Conservation (phyloP, 805 yeast genomes). For the Yamadazyma nakazawae region DNA sequence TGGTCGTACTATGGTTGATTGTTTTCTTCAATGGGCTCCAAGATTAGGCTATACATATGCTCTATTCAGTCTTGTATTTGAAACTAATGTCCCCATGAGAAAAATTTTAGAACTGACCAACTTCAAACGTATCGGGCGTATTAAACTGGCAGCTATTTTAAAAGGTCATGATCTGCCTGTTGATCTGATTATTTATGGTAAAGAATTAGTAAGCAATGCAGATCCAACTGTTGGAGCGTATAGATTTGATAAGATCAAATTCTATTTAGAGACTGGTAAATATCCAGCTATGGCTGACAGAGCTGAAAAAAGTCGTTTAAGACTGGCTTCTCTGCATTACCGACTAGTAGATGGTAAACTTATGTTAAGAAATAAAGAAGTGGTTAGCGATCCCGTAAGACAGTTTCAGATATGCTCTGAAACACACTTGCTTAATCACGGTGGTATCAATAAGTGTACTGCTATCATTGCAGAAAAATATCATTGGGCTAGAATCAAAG, state of each 20-base stretch:
- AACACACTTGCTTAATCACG: slow-evolving; percentile 66
- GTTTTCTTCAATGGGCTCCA: slow-evolving; percentile 89
- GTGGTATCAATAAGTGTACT: slow-evolving; percentile 88
- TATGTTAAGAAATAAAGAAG: slow-evolving; percentile 75
- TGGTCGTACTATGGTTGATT: slow-evolving; percentile 79
- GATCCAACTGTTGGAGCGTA: slow-evolving; percentile 51
- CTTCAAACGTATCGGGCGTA: slow-evolving; percentile 74
- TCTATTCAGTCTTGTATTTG: slow-evolving; percentile 82
- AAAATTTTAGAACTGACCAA: slow-evolving; percentile 71
- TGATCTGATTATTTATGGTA: slow-evolving; percentile 82
- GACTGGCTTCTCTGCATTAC: slow-evolving; percentile 80
- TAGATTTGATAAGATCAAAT: slow-evolving; percentile 73
- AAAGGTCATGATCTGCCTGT: slow-evolving; percentile 83
- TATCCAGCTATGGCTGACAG: slow-evolving; percentile 84
- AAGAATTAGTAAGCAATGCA: slow-evolving; percentile 60
- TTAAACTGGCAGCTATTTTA: slow-evolving; percentile 84
- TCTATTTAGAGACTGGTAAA: slow-evolving; percentile 76
- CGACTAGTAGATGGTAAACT: slow-evolving; percentile 67
- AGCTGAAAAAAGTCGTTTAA: slow-evolving; percentile 80
- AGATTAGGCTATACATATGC: slow-evolving; percentile 81
- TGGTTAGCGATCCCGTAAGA: slow-evolving; percentile 69
- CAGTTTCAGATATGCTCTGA: slow-evolving; percentile 75
- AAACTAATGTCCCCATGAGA: slow-evolving; percentile 80
- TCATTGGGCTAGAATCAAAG: slow-evolving; percentile 91
- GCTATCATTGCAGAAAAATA: slow-evolving; percentile 71